Evolutionary conservation across 805 yeast species (phyloP), one percentile per base, ranked within the genome.

Genomic region (Lipomyces orientalis): DNA sequence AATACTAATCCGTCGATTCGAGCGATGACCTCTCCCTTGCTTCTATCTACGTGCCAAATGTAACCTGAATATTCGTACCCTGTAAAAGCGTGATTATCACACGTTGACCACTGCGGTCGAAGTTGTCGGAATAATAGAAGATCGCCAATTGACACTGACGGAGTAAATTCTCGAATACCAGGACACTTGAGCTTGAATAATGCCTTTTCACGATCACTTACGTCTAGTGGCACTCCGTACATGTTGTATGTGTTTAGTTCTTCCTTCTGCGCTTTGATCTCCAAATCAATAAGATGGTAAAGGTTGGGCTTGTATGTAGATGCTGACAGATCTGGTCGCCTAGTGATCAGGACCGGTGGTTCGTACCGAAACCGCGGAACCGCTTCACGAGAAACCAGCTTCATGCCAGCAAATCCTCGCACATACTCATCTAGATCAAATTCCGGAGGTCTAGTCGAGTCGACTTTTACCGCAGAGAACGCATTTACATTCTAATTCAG

Each of bases 111-210:
- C 25, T 62, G 65, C 7, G 71, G 70, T 25, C 71, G 60, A 31
- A 67, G 55, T 49, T 67, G 71, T 1, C 72, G 59, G 22, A 66
- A 63, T 4, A 29, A 31, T 4, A 69, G 31, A 6, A 56, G 25
- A 58, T 69, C 68, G 14, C 72, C 72, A 5, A 67, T 64, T 29
- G 46, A 29, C 19, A 67, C 72, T 10, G 59, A 37, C 10, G 72
- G 70, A 4, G 72, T 67, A 46, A 65, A 69, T 34, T 69, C 72
- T 19, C 63, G 60, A 31, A 69, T 67, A 16, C 72, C 72, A 3
- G 71, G 70, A 35, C 68, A 64, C 14, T 55, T 46, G 19, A 69
- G 49, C 51, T 37, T 61, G 31, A 57, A 69, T 34, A 69, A 39
- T n/a, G 54, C 39, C 16, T 34, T 29, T 37, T 52, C 65, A 4